Percentiles rank a stretch among this genome's conserved stretches.
phyloP scores from a whole-genome alignment of 768 basidiomycete species.

The Pilatotrama ljubarskyi region DNA sequence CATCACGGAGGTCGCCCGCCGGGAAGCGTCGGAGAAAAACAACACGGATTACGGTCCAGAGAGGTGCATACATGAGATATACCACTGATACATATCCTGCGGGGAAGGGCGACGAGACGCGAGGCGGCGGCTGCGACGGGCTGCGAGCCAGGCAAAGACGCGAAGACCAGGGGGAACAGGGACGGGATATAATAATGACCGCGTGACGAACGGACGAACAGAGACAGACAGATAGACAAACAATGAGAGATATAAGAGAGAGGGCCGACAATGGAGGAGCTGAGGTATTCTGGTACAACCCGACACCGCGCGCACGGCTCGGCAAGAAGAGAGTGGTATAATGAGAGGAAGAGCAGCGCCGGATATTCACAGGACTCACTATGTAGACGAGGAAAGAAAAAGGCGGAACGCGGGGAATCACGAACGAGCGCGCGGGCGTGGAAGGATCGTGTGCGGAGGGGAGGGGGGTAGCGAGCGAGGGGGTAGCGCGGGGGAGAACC shows the following conservation, averaged over 20 bases:
- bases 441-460: constrained; percentile 11
- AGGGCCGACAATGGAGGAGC: not conserved
- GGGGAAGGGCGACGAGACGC: not conserved
- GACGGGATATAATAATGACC: constrained; percentile 7
- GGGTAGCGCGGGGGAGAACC: constrained; percentile 15
- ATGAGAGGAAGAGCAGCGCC: constrained; percentile 14
- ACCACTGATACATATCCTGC: constrained; percentile 25
- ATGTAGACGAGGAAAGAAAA: not conserved
- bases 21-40: constrained; percentile 5
- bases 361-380: constrained; percentile 4
- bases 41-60: constrained; percentile 20
- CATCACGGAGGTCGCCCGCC: too few relatives aligned
- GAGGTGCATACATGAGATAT: constrained; percentile 23
- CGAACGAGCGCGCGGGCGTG: not conserved
- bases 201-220: not conserved
- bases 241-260: not conserved
- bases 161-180: not conserved
- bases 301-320: constrained; percentile 12
- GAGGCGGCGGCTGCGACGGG: not conserved
- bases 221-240: not conserved
- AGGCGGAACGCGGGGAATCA: not conserved
- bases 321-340: constrained; percentile 19
- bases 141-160: not conserved
- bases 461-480: not conserved
- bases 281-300: constrained; percentile 9